phyloP scores from a whole-genome alignment of 2,329 filamentous ascomycete species.

The Phaeosphaeriaceae sp. region DNA sequence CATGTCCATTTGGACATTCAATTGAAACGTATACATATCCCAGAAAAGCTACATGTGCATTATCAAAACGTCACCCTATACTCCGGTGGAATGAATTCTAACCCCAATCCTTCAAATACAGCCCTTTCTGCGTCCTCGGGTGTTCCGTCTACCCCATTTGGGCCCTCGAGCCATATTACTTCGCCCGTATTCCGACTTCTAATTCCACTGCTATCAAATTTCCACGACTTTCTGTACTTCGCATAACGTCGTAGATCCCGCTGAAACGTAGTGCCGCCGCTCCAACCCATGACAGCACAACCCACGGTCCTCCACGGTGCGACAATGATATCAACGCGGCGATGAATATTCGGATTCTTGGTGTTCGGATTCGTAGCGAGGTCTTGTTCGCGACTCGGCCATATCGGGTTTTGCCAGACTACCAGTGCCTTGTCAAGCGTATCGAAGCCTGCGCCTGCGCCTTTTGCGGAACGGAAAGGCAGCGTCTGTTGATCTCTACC shows the following conservation, averaged over 20 bases:
- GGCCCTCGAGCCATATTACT: conserved; percentile 71
- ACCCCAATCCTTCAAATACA: conserved; percentile 77
- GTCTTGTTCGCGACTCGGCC: conserved; percentile 48
- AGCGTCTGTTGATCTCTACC: conserved; percentile 72
- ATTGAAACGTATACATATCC: no score
- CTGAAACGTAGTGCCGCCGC: conserved; percentile 86
- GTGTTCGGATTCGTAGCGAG: conserved; percentile 43
- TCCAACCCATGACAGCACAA: conserved; percentile 88
- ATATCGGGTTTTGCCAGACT: conserved; percentile 79
- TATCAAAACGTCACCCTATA: conserved; percentile 54
- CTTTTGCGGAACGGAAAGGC: conserved; percentile 56
- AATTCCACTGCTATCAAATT: conserved; percentile 91
- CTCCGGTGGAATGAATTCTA: conserved; percentile 57
- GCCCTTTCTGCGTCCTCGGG: conserved; percentile 77
- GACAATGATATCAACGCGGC: conserved; percentile 90
- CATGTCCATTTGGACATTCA: no score
- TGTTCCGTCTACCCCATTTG: conserved; percentile 51
- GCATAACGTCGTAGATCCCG: conserved; percentile 83
- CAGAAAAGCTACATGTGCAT: not conserved
- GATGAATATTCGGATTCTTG: conserved; percentile 75
- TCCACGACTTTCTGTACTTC: conserved; percentile 73
- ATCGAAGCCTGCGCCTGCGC: conserved; percentile 72
- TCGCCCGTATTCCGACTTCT: conserved; percentile 71
- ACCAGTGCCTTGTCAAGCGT: conserved; percentile 90
- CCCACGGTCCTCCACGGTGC: conserved; percentile 87